Conservation (phyloP, 2,329 filamentous ascomycete species). For the Trichoderma atroviride region DNA sequence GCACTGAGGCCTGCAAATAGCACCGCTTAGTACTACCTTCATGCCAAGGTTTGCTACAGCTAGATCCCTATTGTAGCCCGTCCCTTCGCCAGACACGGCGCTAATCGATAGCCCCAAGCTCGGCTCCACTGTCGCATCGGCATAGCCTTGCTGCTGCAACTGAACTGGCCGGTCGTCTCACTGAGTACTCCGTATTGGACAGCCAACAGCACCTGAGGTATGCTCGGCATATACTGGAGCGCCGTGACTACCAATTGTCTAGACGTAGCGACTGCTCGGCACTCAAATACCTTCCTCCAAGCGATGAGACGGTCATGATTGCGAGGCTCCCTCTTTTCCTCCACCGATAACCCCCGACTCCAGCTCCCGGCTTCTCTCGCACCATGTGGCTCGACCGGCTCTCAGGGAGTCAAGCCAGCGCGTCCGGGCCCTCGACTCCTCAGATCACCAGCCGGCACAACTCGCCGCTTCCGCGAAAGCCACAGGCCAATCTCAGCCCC, state of each 20-base stretch:
- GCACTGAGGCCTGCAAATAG: background rate
- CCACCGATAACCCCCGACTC: slow-evolving; percentile 10
- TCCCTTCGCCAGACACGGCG: background rate
- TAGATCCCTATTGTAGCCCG: background rate
- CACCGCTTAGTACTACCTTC: too few species aligned
- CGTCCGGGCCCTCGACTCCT: slow-evolving; percentile 60
- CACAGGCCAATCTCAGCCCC: slow-evolving; percentile 69
- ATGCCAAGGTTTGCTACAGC: too few species aligned
- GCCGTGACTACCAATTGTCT: background rate
- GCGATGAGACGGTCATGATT: slow-evolving; percentile 19
- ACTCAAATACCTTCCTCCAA: background rate
- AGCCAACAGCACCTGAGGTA: background rate
- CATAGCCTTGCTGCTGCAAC: slow-evolving; percentile 6
- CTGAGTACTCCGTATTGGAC: background rate
- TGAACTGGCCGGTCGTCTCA: background rate
- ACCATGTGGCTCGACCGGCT: slow-evolving; percentile 91
- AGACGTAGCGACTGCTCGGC: background rate
- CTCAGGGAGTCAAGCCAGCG: slow-evolving; percentile 64
- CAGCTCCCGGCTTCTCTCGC: slow-evolving; percentile 26
- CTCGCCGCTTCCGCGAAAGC: slow-evolving; percentile 70
- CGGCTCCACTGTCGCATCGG: slow-evolving; percentile 9
- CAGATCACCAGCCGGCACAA: slow-evolving; percentile 67
- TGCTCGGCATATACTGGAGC: background rate
- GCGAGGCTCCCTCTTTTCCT: background rate
- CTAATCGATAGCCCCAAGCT: slow-evolving; percentile 11